Evolutionary conservation across 768 basidiomycete genomes (phyloP).

Genomic region (Mycena metata): DNA sequence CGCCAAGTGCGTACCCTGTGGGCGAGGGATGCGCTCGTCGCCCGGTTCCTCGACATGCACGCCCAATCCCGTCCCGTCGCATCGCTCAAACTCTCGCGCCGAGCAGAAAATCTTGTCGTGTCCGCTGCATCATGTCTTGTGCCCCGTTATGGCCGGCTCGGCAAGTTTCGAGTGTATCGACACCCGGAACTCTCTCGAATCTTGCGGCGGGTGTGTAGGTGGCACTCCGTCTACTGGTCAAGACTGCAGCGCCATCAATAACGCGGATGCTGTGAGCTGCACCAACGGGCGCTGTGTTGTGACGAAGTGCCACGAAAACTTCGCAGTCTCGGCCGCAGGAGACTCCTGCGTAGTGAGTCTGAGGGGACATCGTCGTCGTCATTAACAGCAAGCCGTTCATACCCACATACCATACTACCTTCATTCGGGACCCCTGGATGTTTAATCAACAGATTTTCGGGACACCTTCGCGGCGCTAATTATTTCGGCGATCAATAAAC

Average conservation of each 20-base stretch:
- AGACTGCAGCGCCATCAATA: not conserved
- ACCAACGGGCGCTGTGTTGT: not conserved
- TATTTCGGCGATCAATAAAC: too few relatives aligned
- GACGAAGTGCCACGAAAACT: not conserved
- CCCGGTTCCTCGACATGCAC: not conserved
- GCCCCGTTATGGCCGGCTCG: not conserved
- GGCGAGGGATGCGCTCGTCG: not conserved
- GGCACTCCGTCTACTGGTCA: not conserved
- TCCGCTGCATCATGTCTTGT: not conserved
- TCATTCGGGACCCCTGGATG: too few relatives aligned
- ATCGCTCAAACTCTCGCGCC: not conserved
- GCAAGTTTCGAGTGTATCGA: not conserved
- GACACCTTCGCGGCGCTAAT: too few relatives aligned
- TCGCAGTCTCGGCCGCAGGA: not conserved
- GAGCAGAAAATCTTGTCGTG: not conserved
- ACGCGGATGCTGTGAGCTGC: not conserved
- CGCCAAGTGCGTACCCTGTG: not conserved
- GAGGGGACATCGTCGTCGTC: too few relatives aligned
- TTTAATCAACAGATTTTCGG: too few relatives aligned
- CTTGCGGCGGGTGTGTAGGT: conserved; percentile 3
- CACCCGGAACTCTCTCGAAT: not conserved
- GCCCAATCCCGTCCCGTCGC: not conserved
- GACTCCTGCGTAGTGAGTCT: not conserved
- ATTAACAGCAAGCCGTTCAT: too few relatives aligned
- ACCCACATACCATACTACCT: too few relatives aligned